Evolutionary conservation across 1,284 basidiomycete genomes (phyloP).

Genomic region (Puccinia coronata): DNA sequence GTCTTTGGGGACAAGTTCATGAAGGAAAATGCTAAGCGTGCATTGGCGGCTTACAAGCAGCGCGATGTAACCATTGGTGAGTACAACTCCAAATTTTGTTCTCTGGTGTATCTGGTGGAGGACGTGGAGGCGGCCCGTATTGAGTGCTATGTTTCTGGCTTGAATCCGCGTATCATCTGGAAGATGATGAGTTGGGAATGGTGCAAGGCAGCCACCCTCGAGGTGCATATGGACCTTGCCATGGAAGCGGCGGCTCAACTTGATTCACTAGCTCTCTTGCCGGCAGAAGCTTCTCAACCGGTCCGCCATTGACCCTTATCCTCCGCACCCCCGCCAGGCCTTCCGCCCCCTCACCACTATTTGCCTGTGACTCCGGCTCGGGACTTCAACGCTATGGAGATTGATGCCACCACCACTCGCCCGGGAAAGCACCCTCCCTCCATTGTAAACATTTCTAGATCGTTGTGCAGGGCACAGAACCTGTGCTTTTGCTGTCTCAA

Average conservation of each 20-base stretch:
- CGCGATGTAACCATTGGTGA: neutral
- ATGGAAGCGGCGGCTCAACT: neutral
- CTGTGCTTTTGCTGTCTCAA: too few relatives aligned
- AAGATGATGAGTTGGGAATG: neutral
- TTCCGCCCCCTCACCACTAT: too few relatives aligned
- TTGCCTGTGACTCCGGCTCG: too few relatives aligned
- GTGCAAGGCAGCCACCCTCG: neutral
- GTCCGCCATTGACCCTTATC: too few relatives aligned
- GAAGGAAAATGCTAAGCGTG: neutral
- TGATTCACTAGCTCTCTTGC: neutral
- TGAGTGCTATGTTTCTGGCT: neutral
- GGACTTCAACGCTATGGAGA: too few relatives aligned
- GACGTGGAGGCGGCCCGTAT: neutral
- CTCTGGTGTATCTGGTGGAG: slow-evolving; percentile 6
- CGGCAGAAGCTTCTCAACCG: too few relatives aligned
- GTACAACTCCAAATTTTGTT: neutral
- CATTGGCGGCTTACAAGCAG: neutral
- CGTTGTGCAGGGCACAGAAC: too few relatives aligned
- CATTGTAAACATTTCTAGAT: too few relatives aligned
- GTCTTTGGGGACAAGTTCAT: slow-evolving; percentile 20
- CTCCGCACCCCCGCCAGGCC: too few relatives aligned
- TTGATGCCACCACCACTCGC: too few relatives aligned
- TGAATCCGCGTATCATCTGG: neutral
- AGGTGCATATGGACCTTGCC: neutral
- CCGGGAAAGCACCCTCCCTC: too few relatives aligned